These are phyloP conservation scores for Oryza brachyantha DNA, from an alignment of 176 grass and related monocot genomes.

Conservation along the genomic window DNA sequence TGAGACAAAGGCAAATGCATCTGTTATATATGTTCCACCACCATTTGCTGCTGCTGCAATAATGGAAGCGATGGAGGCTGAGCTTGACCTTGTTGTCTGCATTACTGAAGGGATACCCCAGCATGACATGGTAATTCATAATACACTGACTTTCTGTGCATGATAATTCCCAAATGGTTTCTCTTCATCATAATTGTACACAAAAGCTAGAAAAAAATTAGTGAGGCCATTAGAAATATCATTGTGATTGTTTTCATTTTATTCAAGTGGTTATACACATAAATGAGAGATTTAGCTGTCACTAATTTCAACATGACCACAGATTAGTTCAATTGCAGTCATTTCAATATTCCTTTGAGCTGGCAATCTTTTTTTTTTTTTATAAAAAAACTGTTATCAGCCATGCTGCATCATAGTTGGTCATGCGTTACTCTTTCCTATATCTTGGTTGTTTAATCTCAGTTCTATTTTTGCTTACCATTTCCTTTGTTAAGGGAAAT, in stretches of 20 bases:
- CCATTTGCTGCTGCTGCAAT: conserved; percentile 97
- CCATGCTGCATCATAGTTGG: neutral
- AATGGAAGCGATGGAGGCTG: conserved; percentile 93
- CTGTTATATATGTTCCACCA: conserved; percentile 97
- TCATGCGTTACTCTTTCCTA: neutral
- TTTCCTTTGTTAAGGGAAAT: neutral
- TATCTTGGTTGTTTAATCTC: neutral
- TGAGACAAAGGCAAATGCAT: conserved; percentile 98
- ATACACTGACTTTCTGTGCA: neutral
- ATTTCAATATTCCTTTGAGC: neutral
- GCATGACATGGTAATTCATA: conserved; percentile 88
- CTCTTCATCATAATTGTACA: neutral
- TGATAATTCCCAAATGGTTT: conserved; percentile 1
- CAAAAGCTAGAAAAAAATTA: neutral
- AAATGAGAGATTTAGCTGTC: neutral
- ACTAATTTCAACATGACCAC: neutral
- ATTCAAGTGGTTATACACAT: neutral
- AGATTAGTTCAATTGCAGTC: neutral
- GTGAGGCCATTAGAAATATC: neutral
- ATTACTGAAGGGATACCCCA: conserved; percentile 99
- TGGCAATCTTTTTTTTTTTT: neutral
- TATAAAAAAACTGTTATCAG: neutral
- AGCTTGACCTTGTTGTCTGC: conserved; percentile 91
- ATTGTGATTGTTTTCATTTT: neutral
- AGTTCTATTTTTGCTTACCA: neutral